phyloP scores from a whole-genome alignment of 1,139 yeast species.

The Geotrichum siamense region DNA sequence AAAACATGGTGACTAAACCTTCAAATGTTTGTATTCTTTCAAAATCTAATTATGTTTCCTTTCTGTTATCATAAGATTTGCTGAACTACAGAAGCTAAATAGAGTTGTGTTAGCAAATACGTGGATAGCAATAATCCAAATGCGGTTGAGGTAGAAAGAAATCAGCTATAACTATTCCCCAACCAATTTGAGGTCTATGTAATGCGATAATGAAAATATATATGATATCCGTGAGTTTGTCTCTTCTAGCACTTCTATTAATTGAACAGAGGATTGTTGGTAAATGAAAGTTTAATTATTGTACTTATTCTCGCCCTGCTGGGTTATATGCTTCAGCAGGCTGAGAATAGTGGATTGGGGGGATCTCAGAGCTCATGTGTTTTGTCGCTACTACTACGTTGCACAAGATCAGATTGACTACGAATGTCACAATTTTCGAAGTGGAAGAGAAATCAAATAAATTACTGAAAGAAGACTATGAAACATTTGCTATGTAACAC shows the following conservation, averaged over 20 bases:
- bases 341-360: not conserved
- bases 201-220: not conserved
- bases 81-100: not conserved
- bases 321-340: not conserved
- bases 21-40: too few relatives aligned
- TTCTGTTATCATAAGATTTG: not conserved
- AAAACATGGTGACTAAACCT: too few relatives aligned
- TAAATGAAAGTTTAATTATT: too few relatives aligned
- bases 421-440: not conserved
- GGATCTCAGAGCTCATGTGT: not conserved
- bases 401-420: not conserved
- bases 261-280: not conserved
- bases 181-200: not conserved
- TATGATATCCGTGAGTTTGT: not conserved
- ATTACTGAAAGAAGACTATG: not conserved
- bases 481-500: not conserved
- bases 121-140: not conserved
- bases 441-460: not conserved
- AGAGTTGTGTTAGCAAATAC: not conserved
- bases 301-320: not conserved
- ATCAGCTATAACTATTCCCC: not conserved
- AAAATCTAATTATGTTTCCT: not conserved
- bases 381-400: not conserved
- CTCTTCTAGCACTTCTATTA: too few relatives aligned
- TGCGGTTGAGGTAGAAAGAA: not conserved